Evolutionary conservation across 257 asterid genomes (phyloP).

Genomic region (Phtheirospermum japonicum): DNA sequence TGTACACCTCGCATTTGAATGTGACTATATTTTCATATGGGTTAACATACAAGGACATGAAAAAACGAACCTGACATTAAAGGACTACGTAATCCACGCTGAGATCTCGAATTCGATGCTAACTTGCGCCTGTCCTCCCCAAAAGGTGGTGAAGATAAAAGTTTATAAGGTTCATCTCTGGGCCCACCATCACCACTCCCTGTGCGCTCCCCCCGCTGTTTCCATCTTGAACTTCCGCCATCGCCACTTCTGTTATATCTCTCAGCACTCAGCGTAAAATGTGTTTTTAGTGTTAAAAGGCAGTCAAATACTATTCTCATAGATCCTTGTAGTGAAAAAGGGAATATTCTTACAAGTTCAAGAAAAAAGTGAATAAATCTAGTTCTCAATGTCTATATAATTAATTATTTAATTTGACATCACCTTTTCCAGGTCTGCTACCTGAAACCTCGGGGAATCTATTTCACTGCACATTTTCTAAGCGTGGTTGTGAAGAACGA

Average conservation of each 20-base stretch:
- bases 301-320: constrained; percentile 72
- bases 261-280: too few species aligned
- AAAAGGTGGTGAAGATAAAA: constrained; percentile 45
- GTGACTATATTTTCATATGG: neutral
- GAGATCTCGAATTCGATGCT: constrained; percentile 36
- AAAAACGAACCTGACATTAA: constrained; percentile 46
- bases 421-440: constrained; percentile 65
- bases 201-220: constrained; percentile 38
- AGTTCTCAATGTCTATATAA: too few species aligned
- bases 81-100: constrained; percentile 50
- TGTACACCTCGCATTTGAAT: neutral
- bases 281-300: constrained; percentile 61
- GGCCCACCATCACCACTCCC: constrained; percentile 34
- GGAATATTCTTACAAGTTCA: too few species aligned
- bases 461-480: constrained; percentile 46
- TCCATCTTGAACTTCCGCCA: constrained; percentile 43
- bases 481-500: constrained; percentile 33
- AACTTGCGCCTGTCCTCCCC: constrained; percentile 49
- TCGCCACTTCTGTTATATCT: too few species aligned
- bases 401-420: too few species aligned
- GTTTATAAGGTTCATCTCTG: constrained; percentile 38
- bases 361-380: too few species aligned
- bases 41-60: neutral
- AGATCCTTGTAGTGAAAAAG: constrained; percentile 59
- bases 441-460: constrained; percentile 66